Conservation (phyloP, 495 filamentous ascomycete genomes). For the Xylaria castorea region DNA sequence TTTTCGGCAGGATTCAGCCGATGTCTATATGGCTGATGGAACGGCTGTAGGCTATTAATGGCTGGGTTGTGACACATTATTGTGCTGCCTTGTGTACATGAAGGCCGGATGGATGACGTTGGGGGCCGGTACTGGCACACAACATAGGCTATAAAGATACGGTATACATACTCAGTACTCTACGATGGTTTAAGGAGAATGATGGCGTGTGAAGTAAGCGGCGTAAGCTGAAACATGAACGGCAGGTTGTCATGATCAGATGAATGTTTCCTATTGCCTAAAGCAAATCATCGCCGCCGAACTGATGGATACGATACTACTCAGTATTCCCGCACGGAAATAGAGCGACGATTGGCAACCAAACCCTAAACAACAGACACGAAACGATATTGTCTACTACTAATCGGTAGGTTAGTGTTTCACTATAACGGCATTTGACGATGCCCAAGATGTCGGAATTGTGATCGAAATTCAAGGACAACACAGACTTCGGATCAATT, state of each 20-base stretch:
- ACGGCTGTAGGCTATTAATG: slow-evolving; percentile 8
- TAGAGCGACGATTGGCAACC: neutral
- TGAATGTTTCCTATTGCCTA: neutral
- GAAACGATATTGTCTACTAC: neutral
- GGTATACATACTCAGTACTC: neutral
- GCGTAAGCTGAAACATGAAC: slow-evolving; percentile 15
- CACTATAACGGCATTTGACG: neutral
- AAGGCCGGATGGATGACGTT: slow-evolving; percentile 7
- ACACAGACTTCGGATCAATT: neutral
- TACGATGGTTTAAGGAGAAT: neutral
- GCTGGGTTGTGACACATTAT: neutral
- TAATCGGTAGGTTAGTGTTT: neutral
- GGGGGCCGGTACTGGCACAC: neutral
- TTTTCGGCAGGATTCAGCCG: slow-evolving; percentile 18
- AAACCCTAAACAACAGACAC: neutral
- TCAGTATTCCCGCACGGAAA: neutral
- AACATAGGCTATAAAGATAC: slow-evolving; percentile 1
- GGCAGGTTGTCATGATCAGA: neutral
- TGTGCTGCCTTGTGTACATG: neutral
- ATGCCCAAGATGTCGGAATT: neutral
- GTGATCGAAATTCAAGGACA: neutral
- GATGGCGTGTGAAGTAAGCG: slow-evolving; percentile 18
- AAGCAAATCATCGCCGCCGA: neutral
- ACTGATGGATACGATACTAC: neutral
- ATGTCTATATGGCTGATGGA: slow-evolving; percentile 4